phyloP scores from a whole-genome alignment of 2,329 filamentous ascomycete species.

The Diaporthe batatas region DNA sequence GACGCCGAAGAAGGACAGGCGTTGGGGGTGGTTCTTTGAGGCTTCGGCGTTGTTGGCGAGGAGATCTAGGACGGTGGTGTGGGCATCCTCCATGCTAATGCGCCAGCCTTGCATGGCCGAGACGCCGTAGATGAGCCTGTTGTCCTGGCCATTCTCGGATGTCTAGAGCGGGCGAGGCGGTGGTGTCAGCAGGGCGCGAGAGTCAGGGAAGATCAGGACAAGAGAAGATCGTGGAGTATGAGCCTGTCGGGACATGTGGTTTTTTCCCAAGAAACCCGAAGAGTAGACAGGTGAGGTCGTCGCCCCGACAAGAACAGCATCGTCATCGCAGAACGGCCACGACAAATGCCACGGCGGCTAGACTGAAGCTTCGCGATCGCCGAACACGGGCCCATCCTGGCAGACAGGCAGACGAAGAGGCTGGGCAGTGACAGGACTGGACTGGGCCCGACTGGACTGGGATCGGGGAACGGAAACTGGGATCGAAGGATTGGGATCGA shows the following conservation, averaged over 20 bases:
- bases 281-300: slow-evolving; percentile 20
- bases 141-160: slow-evolving; percentile 92
- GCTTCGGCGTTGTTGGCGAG: slow-evolving; percentile 69
- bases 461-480: not conserved
- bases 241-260: not conserved
- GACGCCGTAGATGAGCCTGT: slow-evolving; percentile 90
- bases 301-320: not conserved
- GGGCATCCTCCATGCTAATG: slow-evolving; percentile 99
- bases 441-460: not conserved
- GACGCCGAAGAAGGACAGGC: slow-evolving; percentile 95
- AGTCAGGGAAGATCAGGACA: slow-evolving; percentile 30
- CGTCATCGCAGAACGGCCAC: not conserved
- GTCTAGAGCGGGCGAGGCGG: slow-evolving; percentile 65
- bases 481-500: slow-evolving; percentile 2
- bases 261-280: not conserved
- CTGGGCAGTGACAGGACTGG: not conserved
- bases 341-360: slow-evolving; percentile 14
- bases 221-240: not conserved
- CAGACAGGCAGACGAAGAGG: not conserved
- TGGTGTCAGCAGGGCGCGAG: slow-evolving; percentile 47
- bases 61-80: slow-evolving; percentile 90
- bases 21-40: slow-evolving; percentile 75
- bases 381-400: not conserved
- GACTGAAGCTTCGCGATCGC: not conserved
- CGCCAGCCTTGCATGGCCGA: slow-evolving; percentile 99